Conservation (phyloP, 106 monocot species). For the Amphibolis antarctica region DNA sequence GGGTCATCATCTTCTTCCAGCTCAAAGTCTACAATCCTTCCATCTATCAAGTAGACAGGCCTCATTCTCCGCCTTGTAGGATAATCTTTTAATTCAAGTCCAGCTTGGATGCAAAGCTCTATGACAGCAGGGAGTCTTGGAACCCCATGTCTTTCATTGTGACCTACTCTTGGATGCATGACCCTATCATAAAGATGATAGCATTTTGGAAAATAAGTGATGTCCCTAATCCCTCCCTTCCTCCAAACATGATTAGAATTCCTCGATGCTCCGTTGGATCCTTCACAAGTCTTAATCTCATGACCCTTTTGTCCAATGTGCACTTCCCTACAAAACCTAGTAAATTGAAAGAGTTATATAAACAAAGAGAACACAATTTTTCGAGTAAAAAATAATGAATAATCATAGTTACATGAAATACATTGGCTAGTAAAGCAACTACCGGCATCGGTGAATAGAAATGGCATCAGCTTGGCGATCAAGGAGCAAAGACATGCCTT, state of each 20-base stretch:
- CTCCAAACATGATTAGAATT: conserved; percentile 56
- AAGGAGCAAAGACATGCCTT: conserved; percentile 33
- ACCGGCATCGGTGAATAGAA: conserved; percentile 49
- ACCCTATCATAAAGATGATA: conserved; percentile 70
- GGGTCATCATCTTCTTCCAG: conserved; percentile 13
- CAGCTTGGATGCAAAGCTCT: conserved; percentile 80
- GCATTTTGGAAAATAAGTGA: conserved; percentile 50
- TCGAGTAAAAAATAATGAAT: background rate
- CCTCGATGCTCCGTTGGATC: conserved; percentile 40
- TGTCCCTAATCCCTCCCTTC: conserved; percentile 36
- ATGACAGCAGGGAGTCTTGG: conserved; percentile 50
- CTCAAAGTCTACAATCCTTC: conserved; percentile 69
- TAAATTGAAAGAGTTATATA: background rate
- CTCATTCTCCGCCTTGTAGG: conserved; percentile 48
- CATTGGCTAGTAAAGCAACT: background rate
- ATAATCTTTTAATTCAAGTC: conserved; percentile 44
- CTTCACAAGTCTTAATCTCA: conserved; percentile 63
- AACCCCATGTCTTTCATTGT: conserved; percentile 45
- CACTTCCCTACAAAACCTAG: conserved; percentile 52
- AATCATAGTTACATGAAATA: background rate
- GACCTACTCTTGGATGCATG: conserved; percentile 50
- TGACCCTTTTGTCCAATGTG: conserved; percentile 48
- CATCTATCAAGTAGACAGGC: conserved; percentile 74
- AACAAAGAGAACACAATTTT: background rate
- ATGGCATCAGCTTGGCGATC: conserved; percentile 17